Base-by-base conservation (phyloP, 2,329 filamentous ascomycete species). In the Phialemoniopsis sp. region DNA sequence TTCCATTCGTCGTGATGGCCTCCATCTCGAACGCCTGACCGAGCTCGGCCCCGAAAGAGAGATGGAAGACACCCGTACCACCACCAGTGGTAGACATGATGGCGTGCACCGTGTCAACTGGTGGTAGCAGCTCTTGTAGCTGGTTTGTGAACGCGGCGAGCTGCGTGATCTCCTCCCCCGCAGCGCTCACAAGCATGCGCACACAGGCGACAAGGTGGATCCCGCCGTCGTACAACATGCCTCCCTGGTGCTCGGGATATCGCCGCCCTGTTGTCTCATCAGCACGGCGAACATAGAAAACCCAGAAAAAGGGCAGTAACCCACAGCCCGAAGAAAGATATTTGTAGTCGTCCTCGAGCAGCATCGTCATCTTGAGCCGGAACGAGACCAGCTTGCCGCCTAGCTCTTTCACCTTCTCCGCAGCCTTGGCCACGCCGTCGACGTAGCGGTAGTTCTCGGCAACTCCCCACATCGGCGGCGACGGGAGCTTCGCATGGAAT, bases 381-480 rank as follows among this genome's bases (percentile, higher is more conserved):
- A 65, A 66, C 8, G 55, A 50, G 6, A 54, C 48, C 17, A 62
- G 32, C 26, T 38, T 54, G 51, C 40, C 58, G 7, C 57, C 56
- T 3, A 59, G 30, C 39, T 46, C 46, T 26, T 38, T 34, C 8
- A 57, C 41, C 48, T 46, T 41, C 13, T 45, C 33, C 12, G 37
- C 49, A 13, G 57, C 56, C 43, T 68, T 56, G 8, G 77, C 58
- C 45, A 73, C 63, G 38, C 67, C 50, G 0, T 64, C 61, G 0
- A 68, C 83, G 47, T 72, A 89, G 36, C 86, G 74, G 55, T 79
- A 85, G 61, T 90, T 89, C 60, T 90, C 87, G 0, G 83, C 86
- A 4, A 90, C 72, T 12, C 68, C 68, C 62, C 80, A 78, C 5
- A 70, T 72, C 10, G 64, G 62, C 33, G 21, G 21, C 21, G 21